Evolutionary conservation across 148 eudicot genomes (phyloP).

Genomic region (Polygonum aviculare): DNA sequence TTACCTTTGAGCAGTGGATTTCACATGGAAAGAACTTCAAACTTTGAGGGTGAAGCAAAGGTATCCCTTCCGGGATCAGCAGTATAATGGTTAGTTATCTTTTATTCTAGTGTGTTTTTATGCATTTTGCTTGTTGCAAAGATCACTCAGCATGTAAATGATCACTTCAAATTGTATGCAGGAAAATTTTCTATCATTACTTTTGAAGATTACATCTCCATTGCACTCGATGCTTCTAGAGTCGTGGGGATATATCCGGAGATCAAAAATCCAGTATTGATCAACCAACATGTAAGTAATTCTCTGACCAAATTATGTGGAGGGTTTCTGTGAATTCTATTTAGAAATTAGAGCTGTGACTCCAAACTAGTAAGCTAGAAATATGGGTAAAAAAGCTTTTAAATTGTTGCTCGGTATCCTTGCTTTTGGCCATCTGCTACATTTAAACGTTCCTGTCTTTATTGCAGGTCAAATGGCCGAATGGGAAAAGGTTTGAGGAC

Average conservation of each 20-base stretch:
- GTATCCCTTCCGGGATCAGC: slow-evolving; percentile 74
- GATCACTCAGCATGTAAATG: not conserved
- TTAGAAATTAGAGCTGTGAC: not conserved
- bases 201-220: slow-evolving; percentile 81
- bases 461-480: slow-evolving; percentile 81
- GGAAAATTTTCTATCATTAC: slow-evolving; percentile 86
- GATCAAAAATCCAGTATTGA: slow-evolving; percentile 80
- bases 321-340: not conserved
- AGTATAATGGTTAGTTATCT: slow-evolving; percentile 58
- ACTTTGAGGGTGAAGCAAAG: slow-evolving; percentile 74
- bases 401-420: too few species aligned
- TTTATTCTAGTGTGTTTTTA: not conserved
- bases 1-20: slow-evolving; percentile 54
- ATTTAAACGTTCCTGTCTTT: not conserved
- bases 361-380: too few species aligned
- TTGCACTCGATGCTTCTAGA: slow-evolving; percentile 89
- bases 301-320: not conserved
- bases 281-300: slow-evolving; percentile 73
- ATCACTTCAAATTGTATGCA: slow-evolving; percentile 19
- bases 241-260: slow-evolving; percentile 97
- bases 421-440: not conserved
- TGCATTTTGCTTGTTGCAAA: not conserved
- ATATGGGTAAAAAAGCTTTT: too few species aligned
- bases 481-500: slow-evolving; percentile 79
- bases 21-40: slow-evolving; percentile 80